These are phyloP conservation scores for Suillus lakei DNA, from an alignment of 768 basidiomycete genomes.

Conservation along the genomic window DNA sequence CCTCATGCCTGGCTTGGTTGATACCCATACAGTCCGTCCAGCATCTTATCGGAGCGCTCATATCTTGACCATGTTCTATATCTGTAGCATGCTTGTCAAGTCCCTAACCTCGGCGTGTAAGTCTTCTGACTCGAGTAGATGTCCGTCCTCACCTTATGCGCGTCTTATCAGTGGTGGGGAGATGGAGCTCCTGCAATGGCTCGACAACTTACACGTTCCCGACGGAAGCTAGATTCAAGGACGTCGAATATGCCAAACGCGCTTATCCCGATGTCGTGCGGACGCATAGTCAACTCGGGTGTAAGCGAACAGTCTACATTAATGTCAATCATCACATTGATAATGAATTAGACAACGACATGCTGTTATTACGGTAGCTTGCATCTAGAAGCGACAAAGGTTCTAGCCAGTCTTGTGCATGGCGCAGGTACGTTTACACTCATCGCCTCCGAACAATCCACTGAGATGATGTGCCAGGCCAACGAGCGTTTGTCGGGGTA, in stretches of 20 bases:
- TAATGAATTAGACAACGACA: slow-evolving; percentile 78
- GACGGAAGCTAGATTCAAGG: slow-evolving; percentile 75
- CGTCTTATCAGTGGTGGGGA: slow-evolving; percentile 67
- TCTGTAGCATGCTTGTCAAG: slow-evolving; percentile 44
- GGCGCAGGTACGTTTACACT: slow-evolving; percentile 49
- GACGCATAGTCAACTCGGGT: slow-evolving; percentile 70
- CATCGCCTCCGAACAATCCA: slow-evolving; percentile 4
- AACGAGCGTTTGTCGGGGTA: slow-evolving; percentile 87
- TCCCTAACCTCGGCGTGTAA: slow-evolving; percentile 46
- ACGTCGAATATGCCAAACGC: slow-evolving; percentile 68
- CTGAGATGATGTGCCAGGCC: slow-evolving; percentile 49
- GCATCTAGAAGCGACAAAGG: slow-evolving; percentile 80
- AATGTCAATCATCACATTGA: slow-evolving; percentile 13
- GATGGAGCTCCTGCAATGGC: slow-evolving; percentile 90
- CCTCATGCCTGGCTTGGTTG: slow-evolving; percentile 86
- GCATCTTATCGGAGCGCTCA: not conserved
- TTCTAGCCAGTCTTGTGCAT: slow-evolving; percentile 77
- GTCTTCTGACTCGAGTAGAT: not conserved
- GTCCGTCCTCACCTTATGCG: slow-evolving; percentile 10
- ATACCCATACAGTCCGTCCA: slow-evolving; percentile 80
- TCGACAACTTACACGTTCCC: slow-evolving; percentile 87
- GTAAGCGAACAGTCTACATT: slow-evolving; percentile 49
- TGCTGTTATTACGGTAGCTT: slow-evolving; percentile 90
- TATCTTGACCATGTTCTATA: slow-evolving; percentile 1
- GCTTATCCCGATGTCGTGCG: slow-evolving; percentile 76